phyloP scores from a whole-genome alignment of 2,329 filamentous ascomycete genomes.

The Pseudocercospora musae region DNA sequence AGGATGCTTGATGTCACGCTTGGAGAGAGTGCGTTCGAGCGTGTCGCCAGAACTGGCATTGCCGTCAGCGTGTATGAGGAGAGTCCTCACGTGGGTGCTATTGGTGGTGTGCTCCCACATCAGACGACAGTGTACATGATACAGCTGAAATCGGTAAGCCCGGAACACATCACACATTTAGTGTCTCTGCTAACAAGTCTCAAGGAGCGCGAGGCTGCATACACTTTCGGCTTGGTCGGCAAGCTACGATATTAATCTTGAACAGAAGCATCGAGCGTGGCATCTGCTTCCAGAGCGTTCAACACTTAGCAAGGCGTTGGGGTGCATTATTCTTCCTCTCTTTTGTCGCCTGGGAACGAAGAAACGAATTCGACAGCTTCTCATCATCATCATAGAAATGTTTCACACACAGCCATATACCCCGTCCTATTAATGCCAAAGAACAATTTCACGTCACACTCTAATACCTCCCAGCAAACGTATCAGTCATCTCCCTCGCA shows the following conservation, averaged over 20 bases:
- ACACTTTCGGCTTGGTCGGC: slow-evolving; percentile 49
- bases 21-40: slow-evolving; percentile 78
- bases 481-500: slow-evolving; percentile 36
- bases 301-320: slow-evolving; percentile 2
- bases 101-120: slow-evolving; percentile 56
- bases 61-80: slow-evolving; percentile 83
- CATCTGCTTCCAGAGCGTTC: background rate
- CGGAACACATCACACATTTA: background rate
- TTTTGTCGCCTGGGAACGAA: background rate
- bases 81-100: slow-evolving; percentile 48
- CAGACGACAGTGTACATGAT: slow-evolving; percentile 63
- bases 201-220: slow-evolving; percentile 49
- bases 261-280: background rate
- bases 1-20: slow-evolving; percentile 79
- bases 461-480: slow-evolving; percentile 36
- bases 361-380: slow-evolving; percentile 3
- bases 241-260: slow-evolving; percentile 46
- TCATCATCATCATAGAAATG: background rate
- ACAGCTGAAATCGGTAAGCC: slow-evolving; percentile 40
- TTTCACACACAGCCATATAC: background rate
- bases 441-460: background rate
- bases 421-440: background rate
- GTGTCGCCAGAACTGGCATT: slow-evolving; percentile 79
- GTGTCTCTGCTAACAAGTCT: slow-evolving; percentile 11
- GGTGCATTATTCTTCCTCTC: background rate